Base-by-base conservation (phyloP, 1,284 basidiomycete genomes). In the Leccinum pachyderme region DNA sequence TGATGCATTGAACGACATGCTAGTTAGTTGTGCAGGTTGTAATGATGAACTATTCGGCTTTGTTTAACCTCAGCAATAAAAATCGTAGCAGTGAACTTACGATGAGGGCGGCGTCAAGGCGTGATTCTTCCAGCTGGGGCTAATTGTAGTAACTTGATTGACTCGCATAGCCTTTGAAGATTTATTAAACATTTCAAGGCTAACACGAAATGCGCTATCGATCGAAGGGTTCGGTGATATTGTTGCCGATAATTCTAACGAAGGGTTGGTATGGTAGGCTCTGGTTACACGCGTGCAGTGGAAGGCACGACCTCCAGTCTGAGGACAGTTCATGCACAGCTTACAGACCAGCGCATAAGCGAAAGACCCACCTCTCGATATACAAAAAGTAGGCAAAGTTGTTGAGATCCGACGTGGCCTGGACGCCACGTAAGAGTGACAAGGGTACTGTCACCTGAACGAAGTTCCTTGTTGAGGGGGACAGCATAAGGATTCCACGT, bases 341-440 rank as follows among this genome's bases (percentile, higher is more conserved):
- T 25, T 25, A 32, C n/a, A 46, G 32, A 41, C n/a, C 7, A 11
- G 37, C 49, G 5, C 22, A 57, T 43, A 15, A 44, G 47, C 29
- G 5, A 22, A 6, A 44, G 22, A 71, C 74, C 55, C 62, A 89
- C 90, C 76, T 87, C 82, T 66, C 89, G 81, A 71, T 83, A 91
- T 8, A 86, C 77, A 63, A 91, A 79, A 12, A 91, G 72, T 9
- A 89, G 58, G 54, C 73, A 78, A 12, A 91, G 72, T 49, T 83
- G 79, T 51, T 79, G 77, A 52, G 78, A 73, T 33, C 77, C 81
- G 15, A 70, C 52, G 3, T 70, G 63, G 47, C 78, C 74, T 5
- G 81, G 79, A 63, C 87, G 83, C 32, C 89, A 63, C 4, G 76
- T 69, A 43, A 88, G 55, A 6, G 78, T 74, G 15, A 87, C 56